These are phyloP conservation scores for Mrakia blollopis DNA, from an alignment of 768 basidiomycete species.

Conservation along the genomic window DNA sequence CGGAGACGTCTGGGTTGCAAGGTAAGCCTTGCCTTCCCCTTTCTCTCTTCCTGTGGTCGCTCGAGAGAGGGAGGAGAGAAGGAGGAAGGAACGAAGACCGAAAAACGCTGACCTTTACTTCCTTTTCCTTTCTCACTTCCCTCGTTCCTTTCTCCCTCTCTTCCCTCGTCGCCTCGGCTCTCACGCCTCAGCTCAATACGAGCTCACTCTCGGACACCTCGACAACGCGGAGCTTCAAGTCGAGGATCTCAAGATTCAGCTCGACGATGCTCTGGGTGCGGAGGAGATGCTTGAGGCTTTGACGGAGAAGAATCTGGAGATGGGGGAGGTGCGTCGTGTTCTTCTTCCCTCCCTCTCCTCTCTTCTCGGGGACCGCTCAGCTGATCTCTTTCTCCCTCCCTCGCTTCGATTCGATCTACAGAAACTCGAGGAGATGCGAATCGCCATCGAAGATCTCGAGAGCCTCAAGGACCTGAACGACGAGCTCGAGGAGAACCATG, in stretches of 20 bases:
- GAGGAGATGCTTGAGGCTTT: constrained; percentile 95
- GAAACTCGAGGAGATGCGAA: constrained; percentile 98
- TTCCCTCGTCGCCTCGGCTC: too few species aligned
- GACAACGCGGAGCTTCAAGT: constrained; percentile 85
- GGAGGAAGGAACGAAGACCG: too few species aligned
- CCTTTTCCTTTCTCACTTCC: too few species aligned
- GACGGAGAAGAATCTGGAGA: constrained; percentile 85
- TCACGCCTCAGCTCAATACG: constrained; percentile 60
- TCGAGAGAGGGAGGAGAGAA: too few species aligned
- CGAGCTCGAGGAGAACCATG: constrained; percentile 92
- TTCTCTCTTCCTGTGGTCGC: neutral
- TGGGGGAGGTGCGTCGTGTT: constrained; percentile 66
- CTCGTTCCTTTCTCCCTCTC: neutral
- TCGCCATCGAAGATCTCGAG: constrained; percentile 93
- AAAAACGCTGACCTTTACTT: neutral
- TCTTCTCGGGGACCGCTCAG: too few species aligned
- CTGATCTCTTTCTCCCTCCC: neutral
- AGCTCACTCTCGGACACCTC: constrained; percentile 70
- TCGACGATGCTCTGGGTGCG: constrained; percentile 90
- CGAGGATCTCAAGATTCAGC: constrained; percentile 86
- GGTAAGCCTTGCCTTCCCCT: constrained; percentile 48
- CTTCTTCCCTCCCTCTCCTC: neutral
- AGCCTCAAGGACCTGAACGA: constrained; percentile 92
- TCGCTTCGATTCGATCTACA: constrained; percentile 46
- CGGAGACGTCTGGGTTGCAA: constrained; percentile 71